These are phyloP conservation scores for Coccomyxa subellipsoidea DNA, from an alignment of 163 green algal species.

Conservation along the genomic window DNA sequence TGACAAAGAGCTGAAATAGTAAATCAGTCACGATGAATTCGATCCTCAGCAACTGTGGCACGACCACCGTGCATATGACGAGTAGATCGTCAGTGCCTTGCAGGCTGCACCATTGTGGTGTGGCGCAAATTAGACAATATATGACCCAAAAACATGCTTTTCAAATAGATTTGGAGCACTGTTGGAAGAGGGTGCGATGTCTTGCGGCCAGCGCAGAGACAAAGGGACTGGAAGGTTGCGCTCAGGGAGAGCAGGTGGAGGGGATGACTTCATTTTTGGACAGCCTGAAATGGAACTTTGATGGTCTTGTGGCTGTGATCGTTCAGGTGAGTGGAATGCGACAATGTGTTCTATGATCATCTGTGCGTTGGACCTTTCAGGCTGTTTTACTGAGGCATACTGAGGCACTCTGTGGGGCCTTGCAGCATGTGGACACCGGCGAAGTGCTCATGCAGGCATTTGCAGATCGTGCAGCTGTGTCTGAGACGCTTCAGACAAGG, in stretches of 20 bases:
- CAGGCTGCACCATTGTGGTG: background rate
- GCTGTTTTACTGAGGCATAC: too few species aligned
- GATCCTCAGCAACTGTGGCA: background rate
- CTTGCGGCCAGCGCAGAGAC: background rate
- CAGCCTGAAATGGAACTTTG: constrained; percentile 77
- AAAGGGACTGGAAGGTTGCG: background rate
- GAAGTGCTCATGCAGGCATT: constrained; percentile 98
- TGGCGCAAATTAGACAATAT: background rate
- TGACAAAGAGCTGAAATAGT: background rate
- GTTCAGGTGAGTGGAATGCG: background rate
- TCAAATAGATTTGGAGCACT: background rate
- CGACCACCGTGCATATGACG: background rate
- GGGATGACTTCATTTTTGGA: constrained; percentile 73
- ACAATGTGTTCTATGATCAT: background rate
- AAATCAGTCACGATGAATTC: background rate
- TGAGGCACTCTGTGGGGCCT: too few species aligned
- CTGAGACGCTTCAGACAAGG: constrained; percentile 88
- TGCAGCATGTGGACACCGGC: constrained; percentile 94
- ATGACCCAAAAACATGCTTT: background rate
- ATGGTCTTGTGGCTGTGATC: constrained; percentile 12
- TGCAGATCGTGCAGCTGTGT: constrained; percentile 79
- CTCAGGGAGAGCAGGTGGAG: background rate
- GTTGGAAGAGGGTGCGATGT: background rate
- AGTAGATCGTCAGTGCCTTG: background rate
- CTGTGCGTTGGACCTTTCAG: background rate